Base-by-base conservation (phyloP, 768 basidiomycete species). In the Lactifluus pinguis region DNA sequence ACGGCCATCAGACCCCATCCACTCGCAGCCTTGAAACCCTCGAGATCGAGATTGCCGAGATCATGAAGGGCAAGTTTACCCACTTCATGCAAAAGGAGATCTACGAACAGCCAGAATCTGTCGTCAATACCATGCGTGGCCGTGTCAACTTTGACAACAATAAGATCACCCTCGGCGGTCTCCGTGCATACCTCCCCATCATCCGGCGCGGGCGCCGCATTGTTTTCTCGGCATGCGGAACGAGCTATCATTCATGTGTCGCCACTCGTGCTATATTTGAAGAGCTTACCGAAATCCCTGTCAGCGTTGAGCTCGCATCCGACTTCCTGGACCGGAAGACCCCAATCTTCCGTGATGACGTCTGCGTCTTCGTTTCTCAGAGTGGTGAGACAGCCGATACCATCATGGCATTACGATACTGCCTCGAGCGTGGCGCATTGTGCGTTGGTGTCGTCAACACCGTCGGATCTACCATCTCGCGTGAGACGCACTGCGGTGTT, bases 81-180 rank as follows among this genome's bases (percentile, higher is more conserved):
- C 95, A 95, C 72, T 99, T 99, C 78, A 99, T 99, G 97, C 95
- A 98, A 74, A 99, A 99, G 79, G 97, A 99, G 75, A 98, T 98
- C 68, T 98, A 93, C 79, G 92, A 98, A 72, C 95, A 98, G 73
- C 95, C 97, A 53, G 97, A 99, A 71, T 95, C 93, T 30, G 97
- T 98, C 64, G 93, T 98, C 76, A 99, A 99, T 82, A 99, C 97
- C 53, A 99, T 99, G 97, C 90, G 97, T 83, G 97, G 97, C 62
- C 93, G 97, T 68, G 90, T 99, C 79, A 98, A 97, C 81, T 99
- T 99, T 68, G 97, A 98, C 71, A 84, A 80, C 55, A 83, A 91
- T 75, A 81, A 80, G 65, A 90, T 99, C 71, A 98, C 88, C 11
- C 86, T 99, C 47, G 97, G 97, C 71, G 97, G 97, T 42, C 80